Evolutionary conservation across 306 rosid genomes (phyloP), one percentile per base, ranked within the genome.

Genomic region (Canavalia ensiformis): DNA sequence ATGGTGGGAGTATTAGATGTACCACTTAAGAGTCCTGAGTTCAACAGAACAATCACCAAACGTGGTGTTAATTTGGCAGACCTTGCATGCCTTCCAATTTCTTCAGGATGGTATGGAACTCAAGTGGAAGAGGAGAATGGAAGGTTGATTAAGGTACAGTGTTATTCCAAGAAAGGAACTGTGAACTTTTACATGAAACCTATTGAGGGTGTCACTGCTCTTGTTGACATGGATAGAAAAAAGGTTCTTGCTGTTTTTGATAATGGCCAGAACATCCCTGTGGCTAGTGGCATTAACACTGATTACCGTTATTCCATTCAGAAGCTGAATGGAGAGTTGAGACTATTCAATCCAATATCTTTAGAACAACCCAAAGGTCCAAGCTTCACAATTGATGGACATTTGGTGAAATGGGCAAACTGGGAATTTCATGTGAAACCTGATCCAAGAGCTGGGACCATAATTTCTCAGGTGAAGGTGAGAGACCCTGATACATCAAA

Each of bases 181-280:
- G 97, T 86, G 6, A 95, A 95, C 65, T 95, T 95, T 86, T 95
- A 95, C 88, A 92, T 95, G 97, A 84, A 90, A 60, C 98, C 98
- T 3, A 91, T 95, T 39, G 98, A 95, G 83, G 98, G 97, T 3
- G 69, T 95, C 76, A 91, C 95, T 1, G 97, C 88, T 2, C 78
- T 90, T 0, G 87, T 95, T 28, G 94, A 95, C 82, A 39, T 95
- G 60, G 94, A 95, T 37, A 87, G 33, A 0, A 85, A 78, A 46
- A 57, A 88, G 58, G 92, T 92, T 35, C 11, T 95, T 13, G 66
- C 88, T 47, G 89, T 92, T 78, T 83, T 89, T 0, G 94, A 95
- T 58, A 74, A 87, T 47, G 97, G 97, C 4, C 33, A 55, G 12
- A 63, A 75, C 72, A 91, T 95, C 29, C 98, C 97, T 1, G 81